These are phyloP conservation scores for Sextonia rubra DNA, from an alignment of 164 flowering plant species.

Conservation along the genomic window DNA sequence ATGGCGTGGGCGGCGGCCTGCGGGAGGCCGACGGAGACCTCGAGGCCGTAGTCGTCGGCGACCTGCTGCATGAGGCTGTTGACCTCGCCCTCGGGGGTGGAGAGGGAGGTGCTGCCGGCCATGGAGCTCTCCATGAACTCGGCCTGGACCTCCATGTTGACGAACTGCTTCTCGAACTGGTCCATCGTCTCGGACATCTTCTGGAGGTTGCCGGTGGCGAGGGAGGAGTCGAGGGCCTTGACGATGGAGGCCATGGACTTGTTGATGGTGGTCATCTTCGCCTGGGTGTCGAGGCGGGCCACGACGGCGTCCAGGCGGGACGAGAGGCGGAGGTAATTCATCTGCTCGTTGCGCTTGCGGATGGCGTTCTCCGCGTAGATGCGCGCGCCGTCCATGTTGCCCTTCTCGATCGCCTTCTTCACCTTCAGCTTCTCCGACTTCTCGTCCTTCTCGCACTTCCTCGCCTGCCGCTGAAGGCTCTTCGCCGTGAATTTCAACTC, in stretches of 20 bases:
- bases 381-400: constrained; percentile 22
- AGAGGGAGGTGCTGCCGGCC: constrained; percentile 21
- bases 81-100: constrained; percentile 20
- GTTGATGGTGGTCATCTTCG: constrained; percentile 14
- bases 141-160: constrained; percentile 23
- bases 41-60: constrained; percentile 22
- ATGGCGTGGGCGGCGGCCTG: constrained; percentile 16
- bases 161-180: constrained; percentile 20
- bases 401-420: constrained; percentile 26
- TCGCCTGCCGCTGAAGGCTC: constrained; percentile 15
- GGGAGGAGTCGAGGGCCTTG: constrained; percentile 15
- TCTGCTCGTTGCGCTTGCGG: constrained; percentile 21
- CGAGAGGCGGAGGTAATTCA: constrained; percentile 22
- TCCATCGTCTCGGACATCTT: constrained; percentile 24
- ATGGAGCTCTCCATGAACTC: constrained; percentile 21
- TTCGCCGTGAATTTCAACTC: constrained; percentile 19
- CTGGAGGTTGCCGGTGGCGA: constrained; percentile 18
- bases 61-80: constrained; percentile 24
- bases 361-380: constrained; percentile 25
- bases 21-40: constrained; percentile 20
- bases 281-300: constrained; percentile 21
- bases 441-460: constrained; percentile 25
- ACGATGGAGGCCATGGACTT: constrained; percentile 21
- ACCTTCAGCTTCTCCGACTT: constrained; percentile 22
- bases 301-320: constrained; percentile 24